phyloP scores from a whole-genome alignment of 2,329 filamentous ascomycete genomes.

The Lachnellula occidentalis region DNA sequence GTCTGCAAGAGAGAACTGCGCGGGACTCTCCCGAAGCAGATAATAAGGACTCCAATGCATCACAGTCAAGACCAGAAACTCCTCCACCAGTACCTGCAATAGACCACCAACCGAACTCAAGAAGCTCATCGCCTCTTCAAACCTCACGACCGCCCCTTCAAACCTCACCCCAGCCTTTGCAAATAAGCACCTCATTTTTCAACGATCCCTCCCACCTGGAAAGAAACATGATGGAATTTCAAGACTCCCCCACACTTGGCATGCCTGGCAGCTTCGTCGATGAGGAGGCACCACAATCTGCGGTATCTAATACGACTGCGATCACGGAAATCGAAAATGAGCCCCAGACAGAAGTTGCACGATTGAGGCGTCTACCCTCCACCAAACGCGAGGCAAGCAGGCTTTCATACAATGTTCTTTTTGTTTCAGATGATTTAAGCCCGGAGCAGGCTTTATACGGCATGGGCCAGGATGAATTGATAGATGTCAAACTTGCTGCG shows the following conservation, averaged over 20 bases:
- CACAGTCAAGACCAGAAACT: slow-evolving; percentile 6
- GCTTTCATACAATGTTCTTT: slow-evolving; percentile 20
- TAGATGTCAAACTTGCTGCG: slow-evolving; percentile 24
- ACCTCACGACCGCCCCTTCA: slow-evolving; percentile 16
- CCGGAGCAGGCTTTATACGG: slow-evolving; percentile 23
- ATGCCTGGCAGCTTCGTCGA: slow-evolving; percentile 57
- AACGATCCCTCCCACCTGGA: background rate
- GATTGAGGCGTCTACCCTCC: slow-evolving; percentile 17
- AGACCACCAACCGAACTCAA: background rate
- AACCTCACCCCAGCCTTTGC: slow-evolving; percentile 15
- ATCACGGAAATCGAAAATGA: slow-evolving; percentile 71
- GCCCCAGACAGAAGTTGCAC: slow-evolving; percentile 52
- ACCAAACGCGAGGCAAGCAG: slow-evolving; percentile 5
- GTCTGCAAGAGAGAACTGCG: slow-evolving; percentile 18
- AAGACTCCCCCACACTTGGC: slow-evolving; percentile 61
- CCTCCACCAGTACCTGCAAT: background rate
- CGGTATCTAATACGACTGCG: slow-evolving; percentile 53
- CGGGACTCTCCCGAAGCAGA: slow-evolving; percentile 24
- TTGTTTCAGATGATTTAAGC: slow-evolving; percentile 17
- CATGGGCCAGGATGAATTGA: slow-evolving; percentile 22
- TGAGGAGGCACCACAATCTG: slow-evolving; percentile 49
- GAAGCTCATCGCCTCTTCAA: slow-evolving; percentile 17
- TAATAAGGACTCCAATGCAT: slow-evolving; percentile 26
- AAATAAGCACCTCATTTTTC: slow-evolving; percentile 25
- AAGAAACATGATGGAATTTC: slow-evolving; percentile 1